Evolutionary conservation across 2,329 filamentous ascomycete genomes (phyloP).

Genomic region (Sporothrix globosa): DNA sequence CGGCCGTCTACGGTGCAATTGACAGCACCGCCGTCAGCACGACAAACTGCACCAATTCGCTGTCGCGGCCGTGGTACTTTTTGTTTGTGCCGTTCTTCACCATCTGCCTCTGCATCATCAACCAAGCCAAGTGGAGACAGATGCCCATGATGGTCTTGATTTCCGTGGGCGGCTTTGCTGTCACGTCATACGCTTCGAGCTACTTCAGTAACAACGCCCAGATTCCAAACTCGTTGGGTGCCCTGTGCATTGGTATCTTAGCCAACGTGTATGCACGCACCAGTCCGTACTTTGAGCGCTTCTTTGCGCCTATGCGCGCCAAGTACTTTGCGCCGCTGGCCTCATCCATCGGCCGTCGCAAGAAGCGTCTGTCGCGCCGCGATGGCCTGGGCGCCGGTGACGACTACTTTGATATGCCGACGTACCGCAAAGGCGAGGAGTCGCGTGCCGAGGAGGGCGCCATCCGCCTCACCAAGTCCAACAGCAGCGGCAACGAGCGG

Average conservation of each 20-base stretch:
- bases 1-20: constrained; percentile 64
- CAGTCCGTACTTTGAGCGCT: constrained; percentile 62
- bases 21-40: constrained; percentile 56
- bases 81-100: constrained; percentile 71
- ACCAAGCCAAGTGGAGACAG: constrained; percentile 80
- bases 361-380: not conserved
- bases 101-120: constrained; percentile 61
- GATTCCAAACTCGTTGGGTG: constrained; percentile 76
- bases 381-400: not conserved
- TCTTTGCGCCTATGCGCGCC: constrained; percentile 58
- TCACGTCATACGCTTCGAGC: constrained; percentile 71
- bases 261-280: constrained; percentile 78
- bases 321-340: constrained; percentile 49
- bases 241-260: constrained; percentile 73
- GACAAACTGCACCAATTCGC: constrained; percentile 44
- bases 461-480: constrained; percentile 19
- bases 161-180: constrained; percentile 71
- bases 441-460: constrained; percentile 31
- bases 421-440: constrained; percentile 27
- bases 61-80: constrained; percentile 53
- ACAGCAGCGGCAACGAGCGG: constrained; percentile 5
- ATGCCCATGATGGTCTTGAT: constrained; percentile 76
- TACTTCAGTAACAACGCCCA: constrained; percentile 72
- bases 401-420: constrained; percentile 30
- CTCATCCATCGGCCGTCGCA: constrained; percentile 36